A percentile compares a stretch with the other conserved stretches of the same genome.
These are phyloP conservation scores for Schoenoplectus tabernaemontani DNA, from an alignment of 202 grass and related monocot species.

Conservation along the genomic window DNA sequence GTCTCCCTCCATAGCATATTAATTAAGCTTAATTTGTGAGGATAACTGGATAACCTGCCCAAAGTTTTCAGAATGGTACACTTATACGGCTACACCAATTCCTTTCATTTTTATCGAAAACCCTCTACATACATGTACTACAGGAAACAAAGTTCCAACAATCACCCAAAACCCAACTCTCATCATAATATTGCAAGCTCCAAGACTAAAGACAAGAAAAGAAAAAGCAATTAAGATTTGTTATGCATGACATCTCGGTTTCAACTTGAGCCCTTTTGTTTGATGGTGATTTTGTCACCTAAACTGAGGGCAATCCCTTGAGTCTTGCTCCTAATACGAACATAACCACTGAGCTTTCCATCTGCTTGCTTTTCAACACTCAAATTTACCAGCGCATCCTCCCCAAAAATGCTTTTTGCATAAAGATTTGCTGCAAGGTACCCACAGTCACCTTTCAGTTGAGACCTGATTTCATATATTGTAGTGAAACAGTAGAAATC, in stretches of 20 bases:
- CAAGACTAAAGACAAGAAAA: background rate
- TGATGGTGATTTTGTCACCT: slow-evolving; percentile 44
- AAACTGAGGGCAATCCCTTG: slow-evolving; percentile 44
- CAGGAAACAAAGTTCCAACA: background rate
- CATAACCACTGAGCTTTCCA: slow-evolving; percentile 32
- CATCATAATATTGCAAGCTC: background rate
- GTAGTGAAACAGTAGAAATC: background rate
- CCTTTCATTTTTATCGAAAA: background rate
- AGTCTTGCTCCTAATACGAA: slow-evolving; percentile 41
- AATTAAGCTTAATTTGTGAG: background rate
- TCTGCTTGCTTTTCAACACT: slow-evolving; percentile 39
- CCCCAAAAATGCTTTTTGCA: slow-evolving; percentile 40
- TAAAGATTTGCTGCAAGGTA: slow-evolving; percentile 39
- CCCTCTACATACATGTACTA: background rate
- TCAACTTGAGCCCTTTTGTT: slow-evolving; percentile 32
- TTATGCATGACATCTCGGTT: background rate
- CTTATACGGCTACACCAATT: background rate
- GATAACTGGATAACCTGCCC: background rate
- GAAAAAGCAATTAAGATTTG: background rate
- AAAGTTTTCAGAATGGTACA: background rate
- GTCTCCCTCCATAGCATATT: background rate
- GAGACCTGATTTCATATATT: slow-evolving; percentile 21
- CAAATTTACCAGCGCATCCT: slow-evolving; percentile 42
- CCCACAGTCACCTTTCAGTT: slow-evolving; percentile 29
- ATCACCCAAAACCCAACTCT: background rate